Conservation (phyloP, 2,329 filamentous ascomycete genomes). For the Domatiomyces globalis region DNA sequence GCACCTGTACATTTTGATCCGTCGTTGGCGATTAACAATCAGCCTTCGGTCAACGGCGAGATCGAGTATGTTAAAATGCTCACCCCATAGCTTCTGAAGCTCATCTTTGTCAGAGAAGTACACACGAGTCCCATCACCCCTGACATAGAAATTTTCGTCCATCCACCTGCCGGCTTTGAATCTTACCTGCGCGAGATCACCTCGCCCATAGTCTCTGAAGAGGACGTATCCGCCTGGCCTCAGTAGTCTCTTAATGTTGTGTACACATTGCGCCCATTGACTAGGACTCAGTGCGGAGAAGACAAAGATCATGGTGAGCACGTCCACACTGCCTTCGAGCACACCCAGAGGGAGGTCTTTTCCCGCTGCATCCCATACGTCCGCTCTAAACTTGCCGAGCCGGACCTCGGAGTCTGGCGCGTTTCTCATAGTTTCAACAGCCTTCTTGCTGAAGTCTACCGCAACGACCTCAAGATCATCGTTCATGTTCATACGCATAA, state of each 20-base stretch:
- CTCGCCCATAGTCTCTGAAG: conserved; percentile 92
- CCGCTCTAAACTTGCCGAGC: conserved; percentile 54
- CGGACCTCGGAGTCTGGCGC: conserved; percentile 61
- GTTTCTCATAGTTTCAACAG: conserved; percentile 78
- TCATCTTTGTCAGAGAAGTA: conserved; percentile 94
- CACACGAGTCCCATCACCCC: conserved; percentile 87
- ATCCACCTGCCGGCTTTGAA: conserved; percentile 93
- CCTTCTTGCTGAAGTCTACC: conserved; percentile 91
- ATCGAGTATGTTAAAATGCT: conserved; percentile 57
- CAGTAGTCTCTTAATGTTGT: conserved; percentile 66
- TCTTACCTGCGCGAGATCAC: conserved; percentile 87
- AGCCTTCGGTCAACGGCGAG: conserved; percentile 76
- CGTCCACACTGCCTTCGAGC: conserved; percentile 65
- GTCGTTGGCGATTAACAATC: conserved; percentile 78
- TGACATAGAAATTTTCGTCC: conserved; percentile 92
- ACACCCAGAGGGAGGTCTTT: conserved; percentile 60
- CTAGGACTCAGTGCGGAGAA: conserved; percentile 78
- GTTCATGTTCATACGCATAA: conserved; percentile 74
- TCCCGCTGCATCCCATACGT: conserved; percentile 83
- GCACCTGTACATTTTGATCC: conserved; percentile 96
- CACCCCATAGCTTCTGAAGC: conserved; percentile 63
- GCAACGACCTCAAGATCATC: conserved; percentile 70
- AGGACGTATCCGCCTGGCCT: conserved; percentile 88
- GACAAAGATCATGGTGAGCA: conserved; percentile 91
- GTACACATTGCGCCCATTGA: conserved; percentile 72